Percentiles rank a stretch among this genome's conserved stretches.
Evolutionary conservation across 805 yeast species (phyloP).

Genomic region (Cyberlindnera veronae): DNA sequence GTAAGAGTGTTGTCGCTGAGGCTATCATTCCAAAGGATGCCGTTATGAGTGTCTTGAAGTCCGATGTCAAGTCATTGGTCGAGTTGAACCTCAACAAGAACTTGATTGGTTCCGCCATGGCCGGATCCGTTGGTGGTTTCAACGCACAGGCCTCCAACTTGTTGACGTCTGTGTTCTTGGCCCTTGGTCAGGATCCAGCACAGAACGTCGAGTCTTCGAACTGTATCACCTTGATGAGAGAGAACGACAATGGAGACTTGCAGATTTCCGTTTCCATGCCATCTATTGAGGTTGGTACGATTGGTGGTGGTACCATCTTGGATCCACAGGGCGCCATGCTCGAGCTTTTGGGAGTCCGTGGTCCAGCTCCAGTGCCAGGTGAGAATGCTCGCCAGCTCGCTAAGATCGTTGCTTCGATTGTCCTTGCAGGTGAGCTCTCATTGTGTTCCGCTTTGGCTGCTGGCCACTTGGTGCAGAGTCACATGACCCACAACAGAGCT

Average conservation of each 20-base stretch:
- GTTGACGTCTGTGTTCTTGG: slow-evolving; percentile 90
- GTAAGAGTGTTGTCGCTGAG: slow-evolving; percentile 96
- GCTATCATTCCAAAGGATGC: slow-evolving; percentile 82
- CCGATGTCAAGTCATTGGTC: slow-evolving; percentile 88
- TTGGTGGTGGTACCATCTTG: slow-evolving; percentile 97
- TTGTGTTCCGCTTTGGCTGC: slow-evolving; percentile 96
- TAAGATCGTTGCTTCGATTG: slow-evolving; percentile 87
- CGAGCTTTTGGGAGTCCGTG: slow-evolving; percentile 89
- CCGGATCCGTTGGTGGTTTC: slow-evolving; percentile 97
- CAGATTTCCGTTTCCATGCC: slow-evolving; percentile 98
- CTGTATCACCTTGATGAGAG: slow-evolving; percentile 94
- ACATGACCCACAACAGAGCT: slow-evolving; percentile 88
- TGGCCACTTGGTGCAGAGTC: slow-evolving; percentile 96
- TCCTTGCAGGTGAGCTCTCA: slow-evolving; percentile 93
- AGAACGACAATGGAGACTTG: slow-evolving; percentile 69
- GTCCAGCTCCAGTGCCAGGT: slow-evolving; percentile 93
- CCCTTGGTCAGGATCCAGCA: slow-evolving; percentile 99
- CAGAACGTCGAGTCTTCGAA: slow-evolving; percentile 97
- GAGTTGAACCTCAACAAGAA: slow-evolving; percentile 87
- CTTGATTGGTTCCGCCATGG: slow-evolving; percentile 95
- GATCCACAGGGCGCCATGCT: slow-evolving; percentile 97
- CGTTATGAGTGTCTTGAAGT: slow-evolving; percentile 79
- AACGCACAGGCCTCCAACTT: slow-evolving; percentile 98
- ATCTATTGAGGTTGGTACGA: slow-evolving; percentile 96
- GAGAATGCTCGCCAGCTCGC: slow-evolving; percentile 93